Evolutionary conservation across 108 stramenopile genomes (phyloP).

Genomic region (Nannochloropsis oceanica): DNA sequence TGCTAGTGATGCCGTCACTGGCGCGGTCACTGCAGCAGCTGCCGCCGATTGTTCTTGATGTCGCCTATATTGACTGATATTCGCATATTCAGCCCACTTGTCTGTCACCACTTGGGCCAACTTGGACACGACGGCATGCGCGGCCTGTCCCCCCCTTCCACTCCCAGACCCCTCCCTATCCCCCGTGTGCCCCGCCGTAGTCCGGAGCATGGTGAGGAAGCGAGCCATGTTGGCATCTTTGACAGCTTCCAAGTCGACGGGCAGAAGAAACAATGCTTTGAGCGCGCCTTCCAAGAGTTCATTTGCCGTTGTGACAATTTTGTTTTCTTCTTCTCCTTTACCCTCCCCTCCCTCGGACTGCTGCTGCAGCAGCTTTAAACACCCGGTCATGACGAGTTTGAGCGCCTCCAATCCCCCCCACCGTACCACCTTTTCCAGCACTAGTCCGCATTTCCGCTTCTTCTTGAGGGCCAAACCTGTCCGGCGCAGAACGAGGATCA

Average conservation of each 20-base stretch:
- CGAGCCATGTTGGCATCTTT: not conserved
- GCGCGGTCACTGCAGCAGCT: not conserved
- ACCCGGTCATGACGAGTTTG: not conserved
- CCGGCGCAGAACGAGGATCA: not conserved
- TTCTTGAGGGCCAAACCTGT: not conserved
- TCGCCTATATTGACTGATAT: not conserved
- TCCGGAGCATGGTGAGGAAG: not conserved
- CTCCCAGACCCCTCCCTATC: not conserved
- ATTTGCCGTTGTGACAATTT: not conserved
- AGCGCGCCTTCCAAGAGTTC: not conserved
- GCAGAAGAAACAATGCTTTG: not conserved
- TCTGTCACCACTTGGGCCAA: not conserved
- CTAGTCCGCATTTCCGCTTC: not conserved
- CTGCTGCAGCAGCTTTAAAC: not conserved
- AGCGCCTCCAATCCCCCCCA: not conserved
- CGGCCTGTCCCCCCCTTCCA: not conserved
- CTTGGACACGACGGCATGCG: not conserved
- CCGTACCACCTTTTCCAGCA: not conserved
- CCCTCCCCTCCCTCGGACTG: not conserved
- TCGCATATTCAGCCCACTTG: not conserved
- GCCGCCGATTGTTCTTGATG: not conserved
- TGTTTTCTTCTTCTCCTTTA: too few relatives aligned
- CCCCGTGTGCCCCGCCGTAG: not conserved
- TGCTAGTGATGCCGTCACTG: not conserved
- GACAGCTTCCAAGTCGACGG: not conserved